Evolutionary conservation across 1,284 basidiomycete species (phyloP), one percentile per base, ranked within the genome.

Genomic region (Apiotrichum brassicae): DNA sequence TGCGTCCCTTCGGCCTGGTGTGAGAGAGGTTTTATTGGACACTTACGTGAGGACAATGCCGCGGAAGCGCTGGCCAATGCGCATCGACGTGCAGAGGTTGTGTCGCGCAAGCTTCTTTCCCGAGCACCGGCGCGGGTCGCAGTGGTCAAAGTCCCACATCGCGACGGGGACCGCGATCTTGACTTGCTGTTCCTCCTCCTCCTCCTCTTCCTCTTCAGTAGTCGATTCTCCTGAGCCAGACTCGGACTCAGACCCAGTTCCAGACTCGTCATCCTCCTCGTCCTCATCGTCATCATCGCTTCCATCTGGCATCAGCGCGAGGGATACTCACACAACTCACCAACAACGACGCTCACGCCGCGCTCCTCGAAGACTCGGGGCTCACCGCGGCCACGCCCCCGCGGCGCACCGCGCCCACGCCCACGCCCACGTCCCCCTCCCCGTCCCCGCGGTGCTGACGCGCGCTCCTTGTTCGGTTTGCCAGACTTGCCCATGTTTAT

Each of bases 101-200:
- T 92, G 78, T 5, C 94, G 78, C 0, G 89, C 78, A 0, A 98
- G 81, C 68, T 92, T 94, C 77, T 97, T 97, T 12, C 94, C 94
- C 8, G 89, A 93, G 65, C 94, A 98, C 32, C 90, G 82, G 45
- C 83, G 83, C 0, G 94, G 93, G 71, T 98, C 93, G 70, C 94
- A 97, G 68, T 97, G 94, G 66, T 90, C 86, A 71, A 98, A 97
- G 70, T 97, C 94, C 88, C 88, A 92, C 88, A 92, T 92, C 24
- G 86, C 88, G 13, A 91, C 82, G 6, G 84, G 83, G 4, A 86
- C 80, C 11, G 76, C 77, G 23, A 86, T 83, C 33, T 61, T 62
- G 20, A 64, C 62, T 8, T 60, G 61, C 6, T 70, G 61, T 6
- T 62, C 62, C 9, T 53, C 58, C n/a, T 63, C 61, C 3, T 68